Base-by-base conservation (phyloP, 164 flowering plant genomes). In the Umbellularia californica region DNA sequence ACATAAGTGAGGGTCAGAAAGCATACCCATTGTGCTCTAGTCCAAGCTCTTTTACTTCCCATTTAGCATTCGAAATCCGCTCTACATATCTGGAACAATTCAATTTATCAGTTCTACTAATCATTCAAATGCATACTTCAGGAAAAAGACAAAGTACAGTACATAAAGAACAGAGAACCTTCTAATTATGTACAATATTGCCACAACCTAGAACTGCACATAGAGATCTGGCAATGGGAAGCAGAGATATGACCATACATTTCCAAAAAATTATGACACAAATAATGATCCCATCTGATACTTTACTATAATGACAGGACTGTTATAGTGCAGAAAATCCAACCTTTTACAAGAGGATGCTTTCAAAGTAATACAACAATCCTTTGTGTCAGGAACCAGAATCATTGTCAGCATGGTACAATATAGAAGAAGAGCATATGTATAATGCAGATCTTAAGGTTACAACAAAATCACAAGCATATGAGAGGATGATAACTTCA, bases 21-120 rank as follows among this genome's bases (percentile, higher is more conserved):
- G 77, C 85, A 75, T 78, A 96, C 99, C 98, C 97, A 79, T 96
- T 96, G 77, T 96, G 99, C 87, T 96, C 99, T 41, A 94, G 75
- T 24, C 98, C 99, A 79, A 94, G 97, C 79, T 94, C 98, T 85
- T 92, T 94, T 14, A 88, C 84, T 81, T 93, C 98, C 99, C 98
- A 93, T 85, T 90, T 96, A 27, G 98, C 90, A 85, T 84, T 92
- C 15, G 97, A 87, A 79, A 96, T 88, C 66, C 97, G 87, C 77
- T 96, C 99, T 66, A 84, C 91, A 83, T 93, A 96, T 79, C 99
- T 96, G 89, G 68, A 70, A 79, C 73, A 62, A 5, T 14, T 27
- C 27, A 14, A 70, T 10, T 23, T n/a, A 25, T 73, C 71, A 78
- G 47, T 27, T 6, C 15, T 30, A 30, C 47, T 9, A 67, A 28